Evolutionary conservation across 2,329 filamentous ascomycete genomes (phyloP).

Genomic region (Fusarium pseudoanthophilum): DNA sequence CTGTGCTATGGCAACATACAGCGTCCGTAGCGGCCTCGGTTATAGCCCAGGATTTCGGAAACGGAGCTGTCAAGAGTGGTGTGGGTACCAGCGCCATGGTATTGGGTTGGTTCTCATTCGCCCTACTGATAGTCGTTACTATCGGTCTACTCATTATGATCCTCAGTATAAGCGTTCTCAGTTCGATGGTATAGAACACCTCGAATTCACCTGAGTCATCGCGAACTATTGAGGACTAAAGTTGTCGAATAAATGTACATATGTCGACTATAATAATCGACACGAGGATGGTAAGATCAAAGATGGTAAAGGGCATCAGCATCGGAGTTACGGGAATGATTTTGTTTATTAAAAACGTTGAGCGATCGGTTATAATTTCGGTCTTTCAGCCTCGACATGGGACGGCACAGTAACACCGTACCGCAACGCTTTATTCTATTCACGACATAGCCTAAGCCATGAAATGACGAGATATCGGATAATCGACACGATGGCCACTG

Average conservation of each 20-base stretch:
- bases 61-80: slow-evolving; percentile 86
- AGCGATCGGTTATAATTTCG: slow-evolving; percentile 40
- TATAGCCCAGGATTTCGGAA: slow-evolving; percentile 91
- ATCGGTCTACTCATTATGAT: slow-evolving; percentile 97
- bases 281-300: slow-evolving; percentile 38
- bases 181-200: slow-evolving; percentile 60
- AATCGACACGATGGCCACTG: slow-evolving; percentile 28
- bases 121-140: slow-evolving; percentile 91
- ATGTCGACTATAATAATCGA: slow-evolving; percentile 33
- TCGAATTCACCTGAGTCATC: slow-evolving; percentile 30
- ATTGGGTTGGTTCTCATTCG: slow-evolving; percentile 96
- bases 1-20: slow-evolving; percentile 89
- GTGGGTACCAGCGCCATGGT: slow-evolving; percentile 97
- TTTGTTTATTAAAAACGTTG: slow-evolving; percentile 38
- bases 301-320: slow-evolving; percentile 47
- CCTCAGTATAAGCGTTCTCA: slow-evolving; percentile 85
- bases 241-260: slow-evolving; percentile 36
- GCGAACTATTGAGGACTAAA: slow-evolving; percentile 30
- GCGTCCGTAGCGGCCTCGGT: slow-evolving; percentile 95
- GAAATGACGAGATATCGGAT: background rate
- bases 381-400: slow-evolving; percentile 33
- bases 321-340: slow-evolving; percentile 48
- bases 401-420: slow-evolving; percentile 22
- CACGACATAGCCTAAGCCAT: background rate
- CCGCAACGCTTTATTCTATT: slow-evolving; percentile 12